phyloP scores from a whole-genome alignment of 495 filamentous ascomycete species.

The Aspergillus nanangensis region DNA sequence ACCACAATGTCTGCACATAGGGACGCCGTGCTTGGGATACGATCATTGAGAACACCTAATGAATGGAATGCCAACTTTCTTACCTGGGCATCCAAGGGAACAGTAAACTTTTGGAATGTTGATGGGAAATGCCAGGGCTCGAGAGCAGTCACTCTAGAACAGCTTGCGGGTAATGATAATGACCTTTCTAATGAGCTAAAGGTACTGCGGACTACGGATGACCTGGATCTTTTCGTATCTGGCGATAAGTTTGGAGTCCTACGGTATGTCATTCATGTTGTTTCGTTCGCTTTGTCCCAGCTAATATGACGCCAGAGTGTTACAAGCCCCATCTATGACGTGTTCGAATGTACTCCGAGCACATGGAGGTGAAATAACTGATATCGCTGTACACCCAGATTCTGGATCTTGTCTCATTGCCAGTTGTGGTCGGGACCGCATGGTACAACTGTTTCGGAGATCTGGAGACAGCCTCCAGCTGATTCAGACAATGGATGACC shows the following conservation, averaged over 20 bases:
- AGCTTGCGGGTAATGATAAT: slow-evolving; percentile 51
- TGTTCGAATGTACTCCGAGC: slow-evolving; percentile 69
- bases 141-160: slow-evolving; percentile 66
- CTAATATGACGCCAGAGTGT: slow-evolving; percentile 28
- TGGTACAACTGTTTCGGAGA: slow-evolving; percentile 77
- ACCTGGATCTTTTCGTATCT: slow-evolving; percentile 62
- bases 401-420: slow-evolving; percentile 54
- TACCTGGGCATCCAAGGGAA: slow-evolving; percentile 79
- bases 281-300: slow-evolving; percentile 15
- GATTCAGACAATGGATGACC: slow-evolving; percentile 74
- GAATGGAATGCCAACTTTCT: slow-evolving; percentile 65
- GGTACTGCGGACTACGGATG: slow-evolving; percentile 55
- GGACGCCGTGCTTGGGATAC: slow-evolving; percentile 74
- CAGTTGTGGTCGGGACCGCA: slow-evolving; percentile 82
- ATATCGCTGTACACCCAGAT: slow-evolving; percentile 57
- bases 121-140: slow-evolving; percentile 62
- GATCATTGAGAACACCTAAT: slow-evolving; percentile 53
- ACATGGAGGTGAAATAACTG: slow-evolving; percentile 80
- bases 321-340: slow-evolving; percentile 41
- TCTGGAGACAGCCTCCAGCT: slow-evolving; percentile 49
- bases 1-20: slow-evolving; percentile 61
- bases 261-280: slow-evolving; percentile 41
- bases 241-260: slow-evolving; percentile 85
- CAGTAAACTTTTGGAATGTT: slow-evolving; percentile 74
- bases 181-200: slow-evolving; percentile 71